Conservation (phyloP, 2,329 filamentous ascomycete species). For the Fusarium nematophilum region DNA sequence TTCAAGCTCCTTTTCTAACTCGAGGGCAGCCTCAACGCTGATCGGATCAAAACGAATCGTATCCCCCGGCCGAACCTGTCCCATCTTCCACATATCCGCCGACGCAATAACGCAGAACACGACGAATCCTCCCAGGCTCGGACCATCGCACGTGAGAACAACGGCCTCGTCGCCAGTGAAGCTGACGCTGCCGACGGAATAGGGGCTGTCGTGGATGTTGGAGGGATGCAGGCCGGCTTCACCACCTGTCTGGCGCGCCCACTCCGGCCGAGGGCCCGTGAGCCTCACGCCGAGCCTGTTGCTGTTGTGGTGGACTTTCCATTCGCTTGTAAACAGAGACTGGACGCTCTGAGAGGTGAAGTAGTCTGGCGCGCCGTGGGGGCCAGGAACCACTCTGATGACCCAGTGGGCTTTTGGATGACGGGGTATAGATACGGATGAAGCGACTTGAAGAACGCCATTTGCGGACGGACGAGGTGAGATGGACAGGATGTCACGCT, state of each 20-base stretch:
- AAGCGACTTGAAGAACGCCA: background rate
- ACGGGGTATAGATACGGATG: slow-evolving; percentile 35
- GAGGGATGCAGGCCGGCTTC: slow-evolving; percentile 54
- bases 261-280: slow-evolving; percentile 51
- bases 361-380: slow-evolving; percentile 53
- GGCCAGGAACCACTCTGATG: slow-evolving; percentile 52
- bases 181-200: slow-evolving; percentile 55
- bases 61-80: slow-evolving; percentile 54
- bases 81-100: slow-evolving; percentile 56
- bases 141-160: slow-evolving; percentile 53
- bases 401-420: slow-evolving; percentile 44
- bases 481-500: slow-evolving; percentile 46
- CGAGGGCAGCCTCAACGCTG: slow-evolving; percentile 38
- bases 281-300: slow-evolving; percentile 55
- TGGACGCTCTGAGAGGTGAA: slow-evolving; percentile 48
- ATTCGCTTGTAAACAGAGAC: slow-evolving; percentile 49
- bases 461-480: background rate
- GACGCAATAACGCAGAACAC: slow-evolving; percentile 52
- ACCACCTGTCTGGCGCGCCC: slow-evolving; percentile 52
- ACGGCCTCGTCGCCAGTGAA: slow-evolving; percentile 57
- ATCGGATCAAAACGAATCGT: slow-evolving; percentile 49
- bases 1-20: slow-evolving; percentile 37
- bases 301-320: slow-evolving; percentile 55
- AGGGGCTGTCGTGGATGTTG: slow-evolving; percentile 55
- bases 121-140: slow-evolving; percentile 56